Evolutionary conservation across 345 rosid genomes (phyloP), one percentile per base, ranked within the genome.

Genomic region (Sonneratia caseolaris): DNA sequence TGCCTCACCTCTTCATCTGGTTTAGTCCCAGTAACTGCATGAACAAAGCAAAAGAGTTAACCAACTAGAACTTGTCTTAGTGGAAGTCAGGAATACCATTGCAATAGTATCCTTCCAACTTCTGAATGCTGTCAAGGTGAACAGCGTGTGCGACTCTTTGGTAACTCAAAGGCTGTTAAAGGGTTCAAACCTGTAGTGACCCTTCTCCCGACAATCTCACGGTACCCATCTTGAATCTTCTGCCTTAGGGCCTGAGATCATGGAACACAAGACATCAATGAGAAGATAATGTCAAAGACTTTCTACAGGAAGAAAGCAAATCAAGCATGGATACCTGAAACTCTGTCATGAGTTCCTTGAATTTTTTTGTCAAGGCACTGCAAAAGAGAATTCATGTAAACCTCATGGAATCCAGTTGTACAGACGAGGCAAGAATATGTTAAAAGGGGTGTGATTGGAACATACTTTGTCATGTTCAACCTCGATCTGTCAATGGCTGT

Each of bases 161-260:
- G 37, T 27, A 48, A 61, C 70, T 19, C 21, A 45, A 37, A 64
- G 70, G 76, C 37, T 16, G 43, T 37, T 0, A 43, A 64, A 57
- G 38, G 49, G 69, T 65, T 51, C 68, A 64, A 76, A 91, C 98
- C 98, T 78, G 98, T 91, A 67, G 79, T 83, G 75, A 93, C 82
- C 73, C 98, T 89, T 82, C 98, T 85, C 80, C 88, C 96, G 43
- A 91, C 97, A 68, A 93, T 93, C 72, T 89, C 93, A 2, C 96
- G 96, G 76, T 93, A 93, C 77, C 91, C 98, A 36, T 91, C 87
- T 78, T 87, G 98, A 62, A 93, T 91, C 74, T 79, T 89, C 70
- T 88, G 94, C 75, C 98, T 79, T 67, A 93, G 86, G 42, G 87
- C 84, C 98, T 93, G 88, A 53, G 73, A 13, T n/a, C 22, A 21